phyloP scores from a whole-genome alignment of 495 filamentous ascomycete genomes.

The Letharia lupina region DNA sequence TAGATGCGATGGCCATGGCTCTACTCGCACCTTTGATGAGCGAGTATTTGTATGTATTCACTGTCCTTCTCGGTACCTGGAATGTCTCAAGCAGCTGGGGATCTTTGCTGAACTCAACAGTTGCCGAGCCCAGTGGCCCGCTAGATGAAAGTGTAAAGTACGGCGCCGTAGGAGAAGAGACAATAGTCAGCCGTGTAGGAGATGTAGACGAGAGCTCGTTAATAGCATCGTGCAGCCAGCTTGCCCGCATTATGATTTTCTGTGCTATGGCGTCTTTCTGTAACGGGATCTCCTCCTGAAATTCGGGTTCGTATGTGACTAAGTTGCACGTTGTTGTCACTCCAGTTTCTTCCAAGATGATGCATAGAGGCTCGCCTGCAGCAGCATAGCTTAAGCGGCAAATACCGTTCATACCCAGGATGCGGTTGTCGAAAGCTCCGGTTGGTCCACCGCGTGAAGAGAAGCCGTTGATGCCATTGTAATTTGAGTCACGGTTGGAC shows the following conservation, averaged over 20 bases:
- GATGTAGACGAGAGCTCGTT: constrained; percentile 68
- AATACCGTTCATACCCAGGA: constrained; percentile 67
- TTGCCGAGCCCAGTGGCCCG: constrained; percentile 70
- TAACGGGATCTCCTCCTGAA: constrained; percentile 67
- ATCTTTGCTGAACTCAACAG: constrained; percentile 74
- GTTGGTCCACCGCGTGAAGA: constrained; percentile 38
- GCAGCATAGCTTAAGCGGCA: constrained; percentile 71
- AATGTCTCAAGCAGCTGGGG: constrained; percentile 72
- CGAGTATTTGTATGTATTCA: constrained; percentile 63
- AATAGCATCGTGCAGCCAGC: constrained; percentile 76
- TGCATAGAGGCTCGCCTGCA: constrained; percentile 64
- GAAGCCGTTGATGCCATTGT: constrained; percentile 44
- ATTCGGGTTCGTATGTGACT: constrained; percentile 73
- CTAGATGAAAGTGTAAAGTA: constrained; percentile 66
- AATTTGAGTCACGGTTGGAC: constrained; percentile 44
- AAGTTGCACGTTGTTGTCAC: constrained; percentile 87
- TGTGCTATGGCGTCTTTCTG: constrained; percentile 67
- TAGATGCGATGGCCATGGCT: constrained; percentile 84
- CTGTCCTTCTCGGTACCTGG: constrained; percentile 38
- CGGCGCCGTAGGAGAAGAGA: constrained; percentile 54
- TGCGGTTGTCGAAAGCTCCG: constrained; percentile 62
- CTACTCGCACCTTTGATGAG: constrained; percentile 73
- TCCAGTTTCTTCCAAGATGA: constrained; percentile 74
- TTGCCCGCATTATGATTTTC: constrained; percentile 89
- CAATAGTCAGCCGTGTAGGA: constrained; percentile 55